Evolutionary conservation across 768 basidiomycete species (phyloP), one percentile per base, ranked within the genome.

Genomic region (Psilocybe tampanensis): DNA sequence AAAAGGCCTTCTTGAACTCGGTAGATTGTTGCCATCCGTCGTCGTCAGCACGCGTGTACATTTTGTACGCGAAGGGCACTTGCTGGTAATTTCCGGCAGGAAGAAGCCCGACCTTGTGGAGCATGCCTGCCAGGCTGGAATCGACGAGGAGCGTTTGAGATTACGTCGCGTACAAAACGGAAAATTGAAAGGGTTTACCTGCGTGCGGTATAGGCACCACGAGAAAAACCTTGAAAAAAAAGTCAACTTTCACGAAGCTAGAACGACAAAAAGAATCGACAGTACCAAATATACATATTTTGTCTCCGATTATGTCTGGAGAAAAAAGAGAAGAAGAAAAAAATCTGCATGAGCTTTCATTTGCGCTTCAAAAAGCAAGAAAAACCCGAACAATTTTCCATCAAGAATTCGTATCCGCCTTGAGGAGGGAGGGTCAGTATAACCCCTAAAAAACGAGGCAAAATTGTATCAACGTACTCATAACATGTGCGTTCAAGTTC

Each of bases 191-290:
- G 6, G 50, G 32, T 52, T 67, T 24, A 78, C 76, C 78, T 77
- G 44, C 86, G 74, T 13, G 86, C 85, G 0, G 83, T 85, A 66
- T 85, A 86, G 7, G 85, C 84, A 13, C 87, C 86, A 32, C 88
- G 75, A 29, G 85, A 87, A 67, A 90, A 89, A 0, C 77, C 76
- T 76, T 48, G 23, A 39, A 8, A 15, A 36, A n/a, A 26, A 17
- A 15, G 45, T 52, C 22, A 63, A 49, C 33, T 26, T 34, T 39
- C n/a, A n/a, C n/a, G n/a, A n/a, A 33, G 39, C 29, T 24, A 18
- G 12, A 51, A 22, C 8, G 23, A 8, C 13, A 26, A 36, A 17
- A 44, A 19, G 24, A 22, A 48, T 29, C 17, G 12, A 63, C 66
- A n/a, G 15, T 45, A 74, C 86, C 86, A 60, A 88, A 86, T 34